Percentiles rank a stretch among this genome's conserved stretches.
phyloP scores from a whole-genome alignment of 225 moss, liverwort and hornwort genomes.

The Marchantia paleacea region DNA sequence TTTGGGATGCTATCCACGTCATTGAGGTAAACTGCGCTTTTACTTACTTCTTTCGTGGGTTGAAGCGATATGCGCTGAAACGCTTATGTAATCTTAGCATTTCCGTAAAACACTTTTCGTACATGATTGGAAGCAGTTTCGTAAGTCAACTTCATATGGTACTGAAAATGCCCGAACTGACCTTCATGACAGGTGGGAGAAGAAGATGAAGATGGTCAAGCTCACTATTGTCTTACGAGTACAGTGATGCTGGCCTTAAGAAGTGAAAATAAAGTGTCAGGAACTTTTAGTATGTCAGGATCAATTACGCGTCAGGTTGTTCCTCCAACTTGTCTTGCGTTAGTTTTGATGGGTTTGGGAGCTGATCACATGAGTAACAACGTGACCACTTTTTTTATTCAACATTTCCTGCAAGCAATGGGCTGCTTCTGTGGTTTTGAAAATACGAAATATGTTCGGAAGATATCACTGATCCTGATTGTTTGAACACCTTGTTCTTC shows the following conservation, averaged over 20 bases:
- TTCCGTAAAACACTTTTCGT: too few relatives aligned
- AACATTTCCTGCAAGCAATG: not conserved
- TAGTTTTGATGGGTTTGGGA: not conserved
- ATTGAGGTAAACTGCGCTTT: slow-evolving; percentile 49
- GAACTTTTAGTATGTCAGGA: slow-evolving; percentile 76
- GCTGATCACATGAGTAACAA: not conserved
- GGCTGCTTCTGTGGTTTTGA: not conserved
- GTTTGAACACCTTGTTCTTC: not conserved
- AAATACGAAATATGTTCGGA: not conserved
- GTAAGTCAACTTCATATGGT: not conserved
- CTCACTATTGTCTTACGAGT: slow-evolving; percentile 82
- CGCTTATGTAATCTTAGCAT: too few relatives aligned
- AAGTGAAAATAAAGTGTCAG: slow-evolving; percentile 61
- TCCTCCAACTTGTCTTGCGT: not conserved
- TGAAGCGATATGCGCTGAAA: not conserved
- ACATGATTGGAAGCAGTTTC: too few relatives aligned
- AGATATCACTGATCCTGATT: not conserved
- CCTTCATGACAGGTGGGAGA: slow-evolving; percentile 54
- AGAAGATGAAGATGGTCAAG: slow-evolving; percentile 44
- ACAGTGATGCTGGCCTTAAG: slow-evolving; percentile 86
- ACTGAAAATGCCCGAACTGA: not conserved
- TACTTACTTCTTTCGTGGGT: not conserved
- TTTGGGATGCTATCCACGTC: slow-evolving; percentile 92
- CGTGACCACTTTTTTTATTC: not conserved
- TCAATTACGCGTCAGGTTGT: slow-evolving; percentile 78